phyloP scores from a whole-genome alignment of 1,284 basidiomycete genomes.

The Sanghuangporus weigelae region DNA sequence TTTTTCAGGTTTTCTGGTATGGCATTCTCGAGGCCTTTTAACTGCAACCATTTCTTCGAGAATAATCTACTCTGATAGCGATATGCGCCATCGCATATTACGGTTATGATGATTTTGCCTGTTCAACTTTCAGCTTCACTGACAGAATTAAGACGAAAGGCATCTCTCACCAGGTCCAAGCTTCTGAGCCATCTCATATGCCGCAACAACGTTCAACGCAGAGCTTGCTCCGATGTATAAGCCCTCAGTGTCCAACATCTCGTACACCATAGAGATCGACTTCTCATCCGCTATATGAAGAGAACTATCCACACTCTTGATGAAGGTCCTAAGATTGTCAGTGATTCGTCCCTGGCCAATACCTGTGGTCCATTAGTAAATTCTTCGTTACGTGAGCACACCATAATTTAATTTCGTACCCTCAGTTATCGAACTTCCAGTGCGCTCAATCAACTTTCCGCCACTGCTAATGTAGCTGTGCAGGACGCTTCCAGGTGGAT shows the following conservation, averaged over 20 bases:
- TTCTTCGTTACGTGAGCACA: not conserved
- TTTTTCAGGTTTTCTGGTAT: slow-evolving; percentile 86
- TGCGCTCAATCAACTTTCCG: slow-evolving; percentile 74
- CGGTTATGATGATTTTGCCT: slow-evolving; percentile 87
- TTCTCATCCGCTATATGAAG: slow-evolving; percentile 87
- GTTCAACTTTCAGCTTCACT: not conserved
- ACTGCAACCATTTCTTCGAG: slow-evolving; percentile 90
- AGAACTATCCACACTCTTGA: slow-evolving; percentile 77
- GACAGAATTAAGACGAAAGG: not conserved
- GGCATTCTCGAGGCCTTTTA: slow-evolving; percentile 74
- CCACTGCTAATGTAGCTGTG: slow-evolving; percentile 84
- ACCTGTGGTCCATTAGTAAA: slow-evolving; percentile 40
- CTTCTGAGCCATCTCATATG: slow-evolving; percentile 81
- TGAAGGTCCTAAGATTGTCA: slow-evolving; percentile 86
- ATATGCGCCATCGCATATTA: slow-evolving; percentile 94
- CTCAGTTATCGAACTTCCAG: slow-evolving; percentile 94
- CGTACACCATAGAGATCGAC: slow-evolving; percentile 91
- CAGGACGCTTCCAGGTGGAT: slow-evolving; percentile 93
- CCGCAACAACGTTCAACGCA: slow-evolving; percentile 94
- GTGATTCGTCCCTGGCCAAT: slow-evolving; percentile 98
- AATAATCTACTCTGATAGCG: slow-evolving; percentile 95
- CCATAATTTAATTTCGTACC: slow-evolving; percentile 41
- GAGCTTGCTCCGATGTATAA: slow-evolving; percentile 96
- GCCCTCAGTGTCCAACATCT: slow-evolving; percentile 89
- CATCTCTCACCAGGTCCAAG: slow-evolving; percentile 67